A percentile compares a stretch with the other conserved stretches of the same genome.
These are phyloP conservation scores for Eucalyptus pauciflora DNA, from an alignment of 345 rosid species.

Conservation along the genomic window DNA sequence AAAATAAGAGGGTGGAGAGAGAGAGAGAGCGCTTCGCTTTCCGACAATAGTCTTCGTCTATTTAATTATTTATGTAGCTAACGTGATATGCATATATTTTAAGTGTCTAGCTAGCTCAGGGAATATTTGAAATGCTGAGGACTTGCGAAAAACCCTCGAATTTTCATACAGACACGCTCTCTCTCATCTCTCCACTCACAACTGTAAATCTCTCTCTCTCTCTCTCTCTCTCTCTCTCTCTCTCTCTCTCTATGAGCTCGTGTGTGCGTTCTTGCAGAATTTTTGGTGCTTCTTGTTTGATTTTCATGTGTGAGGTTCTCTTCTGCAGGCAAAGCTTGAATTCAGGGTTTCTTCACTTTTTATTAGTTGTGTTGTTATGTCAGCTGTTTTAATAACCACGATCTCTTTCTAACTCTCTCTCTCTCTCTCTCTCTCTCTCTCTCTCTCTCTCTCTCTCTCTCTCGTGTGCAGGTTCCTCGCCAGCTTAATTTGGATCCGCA, in stretches of 20 bases:
- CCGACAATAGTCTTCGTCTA: slow-evolving; percentile 15
- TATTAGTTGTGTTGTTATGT: background rate
- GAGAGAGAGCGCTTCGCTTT: background rate
- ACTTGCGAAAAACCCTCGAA: background rate
- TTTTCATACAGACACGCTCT: background rate
- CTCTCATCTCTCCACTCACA: background rate
- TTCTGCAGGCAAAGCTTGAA: background rate
- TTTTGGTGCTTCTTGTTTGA: background rate
- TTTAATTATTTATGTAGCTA: background rate
- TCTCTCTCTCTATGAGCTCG: background rate
- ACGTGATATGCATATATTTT: background rate
- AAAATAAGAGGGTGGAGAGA: background rate
- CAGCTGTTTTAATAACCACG: background rate
- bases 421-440: background rate
- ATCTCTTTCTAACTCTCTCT: background rate
- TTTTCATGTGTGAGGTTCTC: background rate
- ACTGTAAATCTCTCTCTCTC: background rate
- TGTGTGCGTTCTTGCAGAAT: background rate
- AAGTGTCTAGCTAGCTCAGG: background rate
- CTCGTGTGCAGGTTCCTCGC: background rate
- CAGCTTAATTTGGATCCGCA: background rate
- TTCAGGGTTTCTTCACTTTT: background rate
- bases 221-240: background rate
- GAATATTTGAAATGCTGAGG: slow-evolving; percentile 3
- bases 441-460: background rate